These are phyloP conservation scores for Telopea speciosissima DNA, from an alignment of 177 flowering plant genomes.

Conservation along the genomic window DNA sequence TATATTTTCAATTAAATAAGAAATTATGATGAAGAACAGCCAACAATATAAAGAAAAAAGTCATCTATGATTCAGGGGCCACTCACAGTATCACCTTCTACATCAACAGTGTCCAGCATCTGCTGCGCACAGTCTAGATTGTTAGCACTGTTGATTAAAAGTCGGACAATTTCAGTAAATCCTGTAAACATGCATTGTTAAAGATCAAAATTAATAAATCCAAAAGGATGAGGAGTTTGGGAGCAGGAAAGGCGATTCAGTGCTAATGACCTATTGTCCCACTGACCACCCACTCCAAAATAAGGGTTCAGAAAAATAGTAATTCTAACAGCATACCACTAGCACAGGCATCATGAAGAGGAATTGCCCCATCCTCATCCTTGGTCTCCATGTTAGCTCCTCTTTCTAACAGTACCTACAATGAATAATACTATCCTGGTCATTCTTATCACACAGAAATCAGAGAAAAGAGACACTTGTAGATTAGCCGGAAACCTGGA, in stretches of 20 bases:
- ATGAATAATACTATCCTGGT: not conserved
- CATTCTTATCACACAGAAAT: not conserved
- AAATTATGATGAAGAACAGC: constrained; percentile 1
- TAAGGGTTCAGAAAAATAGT: no score
- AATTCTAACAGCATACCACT: constrained; percentile 42
- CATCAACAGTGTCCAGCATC: constrained; percentile 73
- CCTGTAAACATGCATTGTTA: constrained; percentile 39
- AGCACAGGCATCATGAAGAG: constrained; percentile 95
- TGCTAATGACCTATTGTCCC: no score
- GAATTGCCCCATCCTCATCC: constrained; percentile 93
- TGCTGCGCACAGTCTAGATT: constrained; percentile 36
- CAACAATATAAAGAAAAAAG: not conserved
- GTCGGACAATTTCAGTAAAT: constrained; percentile 57
- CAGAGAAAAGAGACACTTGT: not conserved
- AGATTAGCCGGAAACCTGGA: constrained; percentile 37
- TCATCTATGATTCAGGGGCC: not conserved
- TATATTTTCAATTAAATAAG: constrained; percentile 13
- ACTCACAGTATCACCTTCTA: constrained; percentile 89
- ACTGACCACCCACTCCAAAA: no score
- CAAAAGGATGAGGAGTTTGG: not conserved
- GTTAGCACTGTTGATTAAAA: constrained; percentile 43
- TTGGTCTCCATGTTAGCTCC: constrained; percentile 68
- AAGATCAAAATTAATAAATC: not conserved
- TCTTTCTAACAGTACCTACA: constrained; percentile 73
- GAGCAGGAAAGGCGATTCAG: not conserved